phyloP scores from a whole-genome alignment of 176 grass and related monocot species.

The Luzula sylvatica region DNA sequence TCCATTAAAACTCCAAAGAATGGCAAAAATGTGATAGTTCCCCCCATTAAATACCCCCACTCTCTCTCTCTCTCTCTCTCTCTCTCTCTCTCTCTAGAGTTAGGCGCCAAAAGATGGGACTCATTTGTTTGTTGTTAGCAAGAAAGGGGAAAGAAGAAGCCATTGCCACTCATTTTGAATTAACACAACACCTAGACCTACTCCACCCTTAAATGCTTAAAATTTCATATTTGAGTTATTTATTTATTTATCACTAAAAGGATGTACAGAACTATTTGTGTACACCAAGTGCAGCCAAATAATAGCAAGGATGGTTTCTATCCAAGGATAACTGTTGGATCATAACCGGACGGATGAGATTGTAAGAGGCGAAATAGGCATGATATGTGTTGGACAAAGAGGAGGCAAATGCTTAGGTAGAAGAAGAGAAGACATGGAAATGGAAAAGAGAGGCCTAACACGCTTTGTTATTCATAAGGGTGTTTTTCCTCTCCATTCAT shows the following conservation, averaged over 20 bases:
- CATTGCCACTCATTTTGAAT: not conserved
- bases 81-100: slow-evolving; percentile 8
- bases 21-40: not conserved
- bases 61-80: not conserved
- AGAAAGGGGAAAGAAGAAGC: slow-evolving; percentile 9
- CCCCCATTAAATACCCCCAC: slow-evolving; percentile 11
- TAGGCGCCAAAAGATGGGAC: slow-evolving; percentile 16
- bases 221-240: no score
- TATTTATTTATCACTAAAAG: no score
- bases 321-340: not conserved
- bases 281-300: slow-evolving; percentile 5
- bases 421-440: slow-evolving; percentile 9
- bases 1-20: not conserved
- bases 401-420: slow-evolving; percentile 23
- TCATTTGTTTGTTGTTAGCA: not conserved
- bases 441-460: slow-evolving; percentile 22
- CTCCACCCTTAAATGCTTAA: not conserved
- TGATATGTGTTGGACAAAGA: slow-evolving; percentile 33
- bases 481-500: no score
- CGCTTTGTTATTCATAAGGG: slow-evolving; percentile 1
- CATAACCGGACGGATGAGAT: not conserved
- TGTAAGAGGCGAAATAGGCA: slow-evolving; percentile 3
- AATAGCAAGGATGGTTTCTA: not conserved
- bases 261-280: not conserved
- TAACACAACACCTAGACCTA: not conserved